phyloP scores from a whole-genome alignment of 352 stramenopile species.

The Pythium brachiatum region DNA sequence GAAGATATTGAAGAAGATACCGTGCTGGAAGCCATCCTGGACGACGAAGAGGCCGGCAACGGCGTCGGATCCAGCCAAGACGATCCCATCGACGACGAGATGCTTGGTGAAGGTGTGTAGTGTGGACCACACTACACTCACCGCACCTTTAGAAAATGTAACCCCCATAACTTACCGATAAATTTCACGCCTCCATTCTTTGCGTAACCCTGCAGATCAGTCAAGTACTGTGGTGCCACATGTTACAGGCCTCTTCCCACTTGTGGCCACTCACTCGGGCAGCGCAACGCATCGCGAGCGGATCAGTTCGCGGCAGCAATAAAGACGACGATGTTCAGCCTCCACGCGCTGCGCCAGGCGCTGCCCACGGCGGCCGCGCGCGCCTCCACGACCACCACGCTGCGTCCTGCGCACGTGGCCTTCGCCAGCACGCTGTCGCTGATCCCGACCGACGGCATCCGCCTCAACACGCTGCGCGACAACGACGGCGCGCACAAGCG shows the following conservation, averaged over 20 bases:
- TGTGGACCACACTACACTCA: neutral
- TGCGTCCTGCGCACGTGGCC: conserved; percentile 15
- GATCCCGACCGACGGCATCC: conserved; percentile 53
- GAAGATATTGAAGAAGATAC: conserved; percentile 5
- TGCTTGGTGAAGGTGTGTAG: neutral
- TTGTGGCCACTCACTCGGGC: conserved; percentile 23
- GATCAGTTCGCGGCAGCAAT: conserved; percentile 7
- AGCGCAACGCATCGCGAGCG: neutral
- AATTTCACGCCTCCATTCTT: conserved; percentile 8
- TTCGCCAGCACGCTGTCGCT: conserved; percentile 55
- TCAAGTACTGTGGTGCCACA: neutral
- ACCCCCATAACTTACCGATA: conserved; percentile 20
- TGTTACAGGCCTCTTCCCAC: conserved; percentile 19
- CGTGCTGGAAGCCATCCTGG: neutral
- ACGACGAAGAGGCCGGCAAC: neutral
- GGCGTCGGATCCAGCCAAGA: neutral
- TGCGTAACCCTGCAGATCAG: neutral
- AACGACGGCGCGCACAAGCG: conserved; percentile 88
- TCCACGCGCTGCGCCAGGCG: conserved; percentile 55
- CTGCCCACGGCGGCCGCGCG: conserved; percentile 33
- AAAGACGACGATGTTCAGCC: conserved; percentile 21
- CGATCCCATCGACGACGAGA: neutral
- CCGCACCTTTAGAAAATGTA: conserved; percentile 4
- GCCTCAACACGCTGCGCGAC: conserved; percentile 85
- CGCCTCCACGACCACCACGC: neutral